Conservation (phyloP, 2,329 filamentous ascomycete species). For the Colletotrichum cereale region DNA sequence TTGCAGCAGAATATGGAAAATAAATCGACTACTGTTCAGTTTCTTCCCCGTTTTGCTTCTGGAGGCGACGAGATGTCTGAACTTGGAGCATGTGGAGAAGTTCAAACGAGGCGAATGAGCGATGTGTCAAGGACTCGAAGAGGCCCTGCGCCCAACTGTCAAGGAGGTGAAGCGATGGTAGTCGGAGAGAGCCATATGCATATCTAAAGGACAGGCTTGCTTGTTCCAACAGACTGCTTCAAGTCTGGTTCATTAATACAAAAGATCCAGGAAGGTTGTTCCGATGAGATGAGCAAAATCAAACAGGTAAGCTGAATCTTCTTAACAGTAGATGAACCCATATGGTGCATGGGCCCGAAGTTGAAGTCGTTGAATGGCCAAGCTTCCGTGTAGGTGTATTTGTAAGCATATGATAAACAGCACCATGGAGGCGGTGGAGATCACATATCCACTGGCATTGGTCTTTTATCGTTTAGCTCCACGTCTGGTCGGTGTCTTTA, state of each 20-base stretch:
- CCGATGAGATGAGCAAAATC: neutral
- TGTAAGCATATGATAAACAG: neutral
- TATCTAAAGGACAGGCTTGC: neutral
- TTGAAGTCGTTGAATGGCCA: neutral
- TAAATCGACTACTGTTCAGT: neutral
- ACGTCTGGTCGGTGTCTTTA: neutral
- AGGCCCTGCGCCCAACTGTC: neutral
- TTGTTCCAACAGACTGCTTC: neutral
- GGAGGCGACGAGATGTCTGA: neutral
- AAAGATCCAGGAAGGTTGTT: neutral
- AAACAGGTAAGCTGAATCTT: neutral
- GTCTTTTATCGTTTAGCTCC: neutral
- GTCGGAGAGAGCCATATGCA: neutral
- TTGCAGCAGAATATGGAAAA: neutral
- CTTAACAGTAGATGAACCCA: neutral
- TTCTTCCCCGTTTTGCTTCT: neutral
- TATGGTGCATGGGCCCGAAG: neutral
- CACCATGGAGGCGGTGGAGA: constrained; percentile 13
- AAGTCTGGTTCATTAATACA: neutral
- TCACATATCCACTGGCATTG: constrained; percentile 9
- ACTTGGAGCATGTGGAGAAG: neutral
- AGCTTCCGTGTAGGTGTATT: neutral
- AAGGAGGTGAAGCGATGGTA: too few relatives aligned
- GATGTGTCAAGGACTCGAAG: too few relatives aligned
- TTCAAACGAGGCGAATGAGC: too few relatives aligned